These are phyloP conservation scores for Fusarium sp. DNA, from an alignment of 2,329 filamentous ascomycete species.

Conservation along the genomic window DNA sequence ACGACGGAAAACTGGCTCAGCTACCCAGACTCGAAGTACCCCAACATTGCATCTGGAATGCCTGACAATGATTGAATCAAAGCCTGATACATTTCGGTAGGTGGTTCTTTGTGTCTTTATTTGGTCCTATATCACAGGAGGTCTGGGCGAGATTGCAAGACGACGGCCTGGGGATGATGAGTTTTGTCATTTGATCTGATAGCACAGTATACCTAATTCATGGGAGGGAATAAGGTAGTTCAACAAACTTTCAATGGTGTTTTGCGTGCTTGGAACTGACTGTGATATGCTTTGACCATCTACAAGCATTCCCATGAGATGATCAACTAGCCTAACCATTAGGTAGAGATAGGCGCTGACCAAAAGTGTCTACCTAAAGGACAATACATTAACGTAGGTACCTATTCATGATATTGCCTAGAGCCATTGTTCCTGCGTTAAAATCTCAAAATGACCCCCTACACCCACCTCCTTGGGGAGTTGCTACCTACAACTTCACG, in stretches of 20 bases:
- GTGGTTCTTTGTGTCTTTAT: not conserved
- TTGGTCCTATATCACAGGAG: not conserved
- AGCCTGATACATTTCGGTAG: not conserved
- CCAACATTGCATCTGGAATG: slow-evolving; percentile 55
- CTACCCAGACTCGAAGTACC: slow-evolving; percentile 57
- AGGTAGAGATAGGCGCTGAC: too few relatives aligned
- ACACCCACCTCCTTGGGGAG: not conserved
- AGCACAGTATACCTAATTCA: too few relatives aligned
- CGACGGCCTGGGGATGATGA: not conserved
- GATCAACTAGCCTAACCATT: too few relatives aligned
- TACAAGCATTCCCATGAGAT: too few relatives aligned
- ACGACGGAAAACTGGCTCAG: slow-evolving; percentile 25
- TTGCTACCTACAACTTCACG: not conserved
- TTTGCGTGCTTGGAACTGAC: too few relatives aligned
- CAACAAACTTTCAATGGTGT: too few relatives aligned
- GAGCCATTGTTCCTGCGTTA: not conserved
- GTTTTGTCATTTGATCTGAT: not conserved
- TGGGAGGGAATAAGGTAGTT: too few relatives aligned
- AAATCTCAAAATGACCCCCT: not conserved
- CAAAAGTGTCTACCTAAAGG: too few relatives aligned
- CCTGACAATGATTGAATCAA: not conserved
- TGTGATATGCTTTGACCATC: too few relatives aligned
- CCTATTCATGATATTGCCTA: not conserved
- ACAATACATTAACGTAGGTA: too few relatives aligned
- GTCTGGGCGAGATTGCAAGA: not conserved